Percentiles rank a stretch among this genome's conserved stretches.
These are phyloP conservation scores for Tolypocladium ovalisporum DNA, from an alignment of 2,329 filamentous ascomycete genomes.

Conservation along the genomic window DNA sequence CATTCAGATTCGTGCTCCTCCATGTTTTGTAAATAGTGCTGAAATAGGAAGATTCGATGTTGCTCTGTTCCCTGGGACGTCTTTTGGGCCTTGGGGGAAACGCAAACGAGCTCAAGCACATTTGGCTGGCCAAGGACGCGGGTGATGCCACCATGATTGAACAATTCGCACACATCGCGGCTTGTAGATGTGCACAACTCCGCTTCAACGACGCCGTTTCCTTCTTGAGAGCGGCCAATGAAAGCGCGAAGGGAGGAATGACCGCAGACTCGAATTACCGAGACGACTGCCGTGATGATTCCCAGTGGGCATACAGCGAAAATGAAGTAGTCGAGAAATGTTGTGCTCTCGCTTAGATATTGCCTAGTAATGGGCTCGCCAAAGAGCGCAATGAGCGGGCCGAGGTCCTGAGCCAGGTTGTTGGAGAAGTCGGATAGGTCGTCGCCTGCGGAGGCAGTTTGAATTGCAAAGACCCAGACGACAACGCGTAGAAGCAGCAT, in stretches of 20 bases:
- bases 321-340: constrained; percentile 18
- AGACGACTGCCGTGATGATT: constrained; percentile 25
- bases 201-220: constrained; percentile 18
- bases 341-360: constrained; percentile 21
- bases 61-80: not conserved
- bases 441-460: not conserved
- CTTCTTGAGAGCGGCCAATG: constrained; percentile 27
- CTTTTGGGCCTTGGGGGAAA: not conserved
- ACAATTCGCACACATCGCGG: constrained; percentile 27
- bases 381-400: constrained; percentile 20
- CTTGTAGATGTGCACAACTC: constrained; percentile 30
- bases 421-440: constrained; percentile 18
- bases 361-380: constrained; percentile 27
- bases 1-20: not conserved
- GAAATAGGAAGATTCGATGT: not conserved
- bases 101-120: constrained; percentile 19
- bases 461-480: not conserved
- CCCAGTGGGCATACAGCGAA: constrained; percentile 25
- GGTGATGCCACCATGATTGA: constrained; percentile 17
- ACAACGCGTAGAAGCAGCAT: not conserved
- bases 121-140: constrained; percentile 21
- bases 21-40: not conserved
- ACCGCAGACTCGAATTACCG: constrained; percentile 20
- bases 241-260: constrained; percentile 20
- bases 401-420: constrained; percentile 22